phyloP scores from a whole-genome alignment of 2,329 filamentous ascomycete species.

The Cladosporium colombiae region DNA sequence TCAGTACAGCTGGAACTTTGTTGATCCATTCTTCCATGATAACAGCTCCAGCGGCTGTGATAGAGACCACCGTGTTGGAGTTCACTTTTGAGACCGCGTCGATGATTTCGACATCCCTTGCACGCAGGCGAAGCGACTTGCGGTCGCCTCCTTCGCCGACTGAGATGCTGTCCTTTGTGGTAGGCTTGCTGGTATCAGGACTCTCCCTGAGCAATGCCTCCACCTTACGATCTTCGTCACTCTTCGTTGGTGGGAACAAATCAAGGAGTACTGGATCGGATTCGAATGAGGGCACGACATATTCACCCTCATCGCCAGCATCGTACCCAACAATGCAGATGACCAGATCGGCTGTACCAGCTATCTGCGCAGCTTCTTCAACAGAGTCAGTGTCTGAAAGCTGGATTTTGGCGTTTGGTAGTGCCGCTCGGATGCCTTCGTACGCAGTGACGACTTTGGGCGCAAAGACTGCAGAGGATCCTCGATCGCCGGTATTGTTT shows the following conservation, averaged over 20 bases:
- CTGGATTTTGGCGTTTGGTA: slow-evolving; percentile 13
- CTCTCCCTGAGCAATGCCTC: background rate
- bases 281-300: slow-evolving; percentile 22
- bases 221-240: slow-evolving; percentile 8
- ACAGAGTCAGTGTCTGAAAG: slow-evolving; percentile 20
- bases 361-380: slow-evolving; percentile 13
- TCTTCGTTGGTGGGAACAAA: slow-evolving; percentile 19
- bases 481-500: slow-evolving; percentile 22
- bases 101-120: slow-evolving; percentile 21
- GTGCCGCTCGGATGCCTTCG: slow-evolving; percentile 21
- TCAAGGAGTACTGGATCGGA: slow-evolving; percentile 16
- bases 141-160: slow-evolving; percentile 24
- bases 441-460: slow-evolving; percentile 22
- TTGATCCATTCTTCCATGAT: slow-evolving; percentile 24
- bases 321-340: slow-evolving; percentile 21
- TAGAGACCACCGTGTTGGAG: slow-evolving; percentile 13
- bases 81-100: slow-evolving; percentile 15
- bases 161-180: background rate
- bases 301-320: slow-evolving; percentile 21
- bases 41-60: slow-evolving; percentile 22
- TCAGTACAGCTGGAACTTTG: slow-evolving; percentile 17
- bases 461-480: slow-evolving; percentile 22
- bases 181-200: background rate
- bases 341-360: slow-evolving; percentile 15
- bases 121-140: slow-evolving; percentile 15